These are phyloP conservation scores for Wickerhamiella shivajii DNA, from an alignment of 805 yeast species.

Conservation along the genomic window DNA sequence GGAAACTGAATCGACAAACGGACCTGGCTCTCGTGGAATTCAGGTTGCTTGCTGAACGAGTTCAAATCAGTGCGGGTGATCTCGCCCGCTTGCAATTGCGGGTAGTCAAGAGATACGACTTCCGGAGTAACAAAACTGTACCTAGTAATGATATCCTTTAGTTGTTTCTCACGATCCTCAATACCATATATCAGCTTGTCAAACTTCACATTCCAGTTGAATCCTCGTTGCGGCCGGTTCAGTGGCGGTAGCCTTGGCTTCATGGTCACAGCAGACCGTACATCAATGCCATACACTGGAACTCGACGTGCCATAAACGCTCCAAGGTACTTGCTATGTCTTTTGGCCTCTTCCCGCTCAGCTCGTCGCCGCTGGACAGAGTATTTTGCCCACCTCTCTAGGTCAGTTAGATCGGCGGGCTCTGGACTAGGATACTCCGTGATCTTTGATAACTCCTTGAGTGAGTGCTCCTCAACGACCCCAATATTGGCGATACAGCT, in stretches of 20 bases:
- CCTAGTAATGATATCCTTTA: slow-evolving; percentile 46
- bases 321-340: slow-evolving; percentile 50
- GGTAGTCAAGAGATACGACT: slow-evolving; percentile 61
- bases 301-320: slow-evolving; percentile 43
- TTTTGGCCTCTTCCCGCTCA: slow-evolving; percentile 36
- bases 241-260: slow-evolving; percentile 3
- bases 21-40: slow-evolving; percentile 71
- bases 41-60: slow-evolving; percentile 27
- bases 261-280: slow-evolving; percentile 30
- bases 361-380: slow-evolving; percentile 38
- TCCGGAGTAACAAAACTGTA: slow-evolving; percentile 82
- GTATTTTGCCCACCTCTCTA: slow-evolving; percentile 44
- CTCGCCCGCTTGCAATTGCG: slow-evolving; percentile 18
- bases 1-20: slow-evolving; percentile 90
- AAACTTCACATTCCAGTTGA: slow-evolving; percentile 10
- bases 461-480: slow-evolving; percentile 8
- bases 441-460: not conserved
- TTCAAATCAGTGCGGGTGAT: slow-evolving; percentile 1
- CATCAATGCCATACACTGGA: slow-evolving; percentile 57
- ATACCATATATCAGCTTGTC: slow-evolving; percentile 17
- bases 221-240: slow-evolving; percentile 9
- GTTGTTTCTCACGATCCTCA: slow-evolving; percentile 22
- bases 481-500: no score
- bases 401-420: slow-evolving; percentile 6
- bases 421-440: slow-evolving; percentile 1